phyloP scores from a whole-genome alignment of 179 eudicot genomes.

The Heliamphora pulchella region DNA sequence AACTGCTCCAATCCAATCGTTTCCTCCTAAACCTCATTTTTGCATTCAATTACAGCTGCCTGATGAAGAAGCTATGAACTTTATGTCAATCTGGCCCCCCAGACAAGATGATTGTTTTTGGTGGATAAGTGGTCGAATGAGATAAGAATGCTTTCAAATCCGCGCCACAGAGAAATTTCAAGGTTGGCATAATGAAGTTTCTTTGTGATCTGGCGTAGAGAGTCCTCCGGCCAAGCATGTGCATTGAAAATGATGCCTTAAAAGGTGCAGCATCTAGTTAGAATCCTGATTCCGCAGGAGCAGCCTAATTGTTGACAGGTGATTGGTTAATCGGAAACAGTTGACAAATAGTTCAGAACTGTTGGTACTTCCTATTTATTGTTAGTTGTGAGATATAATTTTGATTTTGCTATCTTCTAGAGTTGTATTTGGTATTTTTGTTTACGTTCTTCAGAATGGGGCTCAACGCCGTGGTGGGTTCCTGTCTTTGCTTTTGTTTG shows the following conservation, averaged over 20 bases:
- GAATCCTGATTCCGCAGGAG: slow-evolving; percentile 3
- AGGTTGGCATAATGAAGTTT: slow-evolving; percentile 7
- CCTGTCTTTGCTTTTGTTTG: background rate
- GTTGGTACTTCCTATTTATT: slow-evolving; percentile 4
- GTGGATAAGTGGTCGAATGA: background rate
- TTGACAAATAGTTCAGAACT: slow-evolving; percentile 13
- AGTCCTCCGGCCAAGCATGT: slow-evolving; percentile 1
- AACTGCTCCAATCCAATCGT: background rate
- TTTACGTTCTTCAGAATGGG: background rate
- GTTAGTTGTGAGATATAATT: slow-evolving; percentile 12
- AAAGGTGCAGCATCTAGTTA: slow-evolving; percentile 1
- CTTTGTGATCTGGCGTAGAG: background rate
- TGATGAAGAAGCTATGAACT: slow-evolving; percentile 15
- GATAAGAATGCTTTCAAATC: slow-evolving; percentile 5
- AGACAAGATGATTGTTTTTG: background rate
- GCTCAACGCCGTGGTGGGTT: background rate
- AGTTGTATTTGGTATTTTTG: slow-evolving; percentile 3
- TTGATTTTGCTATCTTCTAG: slow-evolving; percentile 6
- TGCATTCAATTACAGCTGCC: slow-evolving; percentile 12
- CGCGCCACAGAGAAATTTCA: background rate
- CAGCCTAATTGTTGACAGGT: slow-evolving; percentile 11
- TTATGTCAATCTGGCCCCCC: slow-evolving; percentile 5
- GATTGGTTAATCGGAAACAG: background rate
- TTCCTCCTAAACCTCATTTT: background rate
- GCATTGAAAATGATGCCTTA: background rate